These are phyloP conservation scores for Aspergillus sp. DNA, from an alignment of 2,329 filamentous ascomycete genomes.

Conservation along the genomic window DNA sequence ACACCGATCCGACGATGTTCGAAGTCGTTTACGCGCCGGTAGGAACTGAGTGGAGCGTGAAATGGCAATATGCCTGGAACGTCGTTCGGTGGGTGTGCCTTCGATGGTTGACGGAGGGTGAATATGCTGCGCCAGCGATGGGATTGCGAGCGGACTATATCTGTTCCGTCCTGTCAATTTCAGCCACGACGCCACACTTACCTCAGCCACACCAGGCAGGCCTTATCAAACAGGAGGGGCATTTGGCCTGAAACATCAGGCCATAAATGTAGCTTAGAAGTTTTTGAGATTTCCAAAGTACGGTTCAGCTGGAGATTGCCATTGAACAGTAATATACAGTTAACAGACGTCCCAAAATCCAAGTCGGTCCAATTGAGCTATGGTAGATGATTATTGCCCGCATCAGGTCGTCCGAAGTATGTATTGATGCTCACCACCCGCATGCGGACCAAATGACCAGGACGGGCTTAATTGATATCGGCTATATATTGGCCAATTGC, in stretches of 20 bases:
- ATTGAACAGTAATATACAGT: no score
- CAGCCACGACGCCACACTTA: not conserved
- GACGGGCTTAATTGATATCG: not conserved
- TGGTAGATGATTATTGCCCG: no score
- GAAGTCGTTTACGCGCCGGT: not conserved
- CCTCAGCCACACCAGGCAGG: not conserved
- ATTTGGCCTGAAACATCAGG: not conserved
- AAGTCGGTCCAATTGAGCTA: no score
- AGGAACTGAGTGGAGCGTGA: no score
- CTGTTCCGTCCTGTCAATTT: not conserved
- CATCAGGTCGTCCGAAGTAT: not conserved
- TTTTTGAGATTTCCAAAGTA: no score
- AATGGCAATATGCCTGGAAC: no score
- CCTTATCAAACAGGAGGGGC: not conserved
- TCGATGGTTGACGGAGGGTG: not conserved
- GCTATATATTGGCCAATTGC: not conserved
- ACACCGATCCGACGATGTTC: not conserved
- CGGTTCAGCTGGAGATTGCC: no score
- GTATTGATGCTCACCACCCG: not conserved
- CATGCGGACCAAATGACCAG: not conserved
- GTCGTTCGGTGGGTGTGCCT: not conserved
- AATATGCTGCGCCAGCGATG: not conserved
- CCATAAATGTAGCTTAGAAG: no score
- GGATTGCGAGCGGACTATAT: not conserved
- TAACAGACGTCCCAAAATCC: no score